Evolutionary conservation across 306 rosid species (phyloP), one percentile per base, ranked within the genome.

Genomic region (Delonix regia): DNA sequence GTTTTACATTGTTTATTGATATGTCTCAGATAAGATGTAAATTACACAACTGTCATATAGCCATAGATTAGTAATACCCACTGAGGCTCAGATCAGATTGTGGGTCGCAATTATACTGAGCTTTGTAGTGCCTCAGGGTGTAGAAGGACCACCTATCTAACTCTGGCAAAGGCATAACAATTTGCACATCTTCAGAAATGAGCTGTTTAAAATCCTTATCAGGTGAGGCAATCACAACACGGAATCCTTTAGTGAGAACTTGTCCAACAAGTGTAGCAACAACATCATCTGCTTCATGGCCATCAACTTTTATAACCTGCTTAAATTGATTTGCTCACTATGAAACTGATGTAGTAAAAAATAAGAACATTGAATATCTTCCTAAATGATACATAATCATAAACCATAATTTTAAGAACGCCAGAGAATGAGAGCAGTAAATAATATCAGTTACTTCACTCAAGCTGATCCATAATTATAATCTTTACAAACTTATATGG

Each of bases 161-260:
- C 77, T 95, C 96, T 1, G 87, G 90, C 87, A 89, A 79, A 42
- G 99, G 97, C 91, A 95, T 89, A 67, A 92, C 99, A 34, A 95
- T 85, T 78, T 92, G 96, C 59, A 92, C 97, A 84, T 89, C 88
- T n/a, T 95, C 95, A 39, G 97, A 92, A 73, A 95, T 91, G 85
- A 95, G 87, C 78, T 95, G 98, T 87, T 92, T 92, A 83, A 95
- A 95, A 88, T 95, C 98, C 81, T 95, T 92, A 86, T 95, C 99
- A 27, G 98, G 98, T n/a, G 99, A 95, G 41, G 96, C 98, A 75
- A 95, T 88, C 42, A 89, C 98, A 74, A 87, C 96, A 28, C 57
- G 82, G 63, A 85, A 82, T 70, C 91, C 94, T 80, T 81, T 79
- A 52, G 48, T 82, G 60, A 92, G 83, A 86, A 81, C 98, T 86